Conservation (phyloP, 495 filamentous ascomycete genomes). For the Jackrogersella multiformis region DNA sequence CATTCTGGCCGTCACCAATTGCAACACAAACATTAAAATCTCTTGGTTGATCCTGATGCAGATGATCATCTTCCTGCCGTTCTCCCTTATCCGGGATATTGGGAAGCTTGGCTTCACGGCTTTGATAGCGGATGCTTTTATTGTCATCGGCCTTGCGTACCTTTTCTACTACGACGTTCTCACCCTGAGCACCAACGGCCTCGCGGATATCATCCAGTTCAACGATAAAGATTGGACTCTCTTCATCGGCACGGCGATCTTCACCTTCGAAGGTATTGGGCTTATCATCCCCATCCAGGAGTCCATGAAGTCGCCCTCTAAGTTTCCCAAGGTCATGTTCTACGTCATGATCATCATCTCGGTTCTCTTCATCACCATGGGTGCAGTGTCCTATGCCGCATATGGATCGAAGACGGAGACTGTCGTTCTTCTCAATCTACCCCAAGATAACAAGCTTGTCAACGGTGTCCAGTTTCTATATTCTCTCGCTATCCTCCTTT, state of each 20-base stretch:
- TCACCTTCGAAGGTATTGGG: constrained; percentile 97
- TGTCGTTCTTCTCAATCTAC: constrained; percentile 93
- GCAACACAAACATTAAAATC: constrained; percentile 81
- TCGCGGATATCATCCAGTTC: constrained; percentile 86
- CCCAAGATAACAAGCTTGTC: constrained; percentile 94
- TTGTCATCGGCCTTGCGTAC: constrained; percentile 88
- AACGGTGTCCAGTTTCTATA: constrained; percentile 97
- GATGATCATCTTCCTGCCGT: constrained; percentile 89
- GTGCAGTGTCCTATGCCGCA: constrained; percentile 92
- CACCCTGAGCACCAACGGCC: constrained; percentile 79
- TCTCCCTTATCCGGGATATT: constrained; percentile 94
- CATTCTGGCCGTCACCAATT: constrained; percentile 82
- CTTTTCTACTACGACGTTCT: constrained; percentile 95
- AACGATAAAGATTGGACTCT: constrained; percentile 91
- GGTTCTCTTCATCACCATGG: constrained; percentile 87
- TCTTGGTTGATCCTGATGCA: constrained; percentile 91
- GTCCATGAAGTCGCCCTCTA: constrained; percentile 87
- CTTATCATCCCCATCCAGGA: constrained; percentile 99
- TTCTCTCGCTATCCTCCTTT: constrained; percentile 90
- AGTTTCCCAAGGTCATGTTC: constrained; percentile 87
- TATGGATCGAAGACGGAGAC: constrained; percentile 96
- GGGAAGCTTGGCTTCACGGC: constrained; percentile 92
- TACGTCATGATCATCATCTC: constrained; percentile 95
- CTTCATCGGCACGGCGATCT: constrained; percentile 98
- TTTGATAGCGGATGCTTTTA: constrained; percentile 91